These are phyloP conservation scores for Fusarium palustre DNA, from an alignment of 2,329 filamentous ascomycete genomes.

Conservation along the genomic window DNA sequence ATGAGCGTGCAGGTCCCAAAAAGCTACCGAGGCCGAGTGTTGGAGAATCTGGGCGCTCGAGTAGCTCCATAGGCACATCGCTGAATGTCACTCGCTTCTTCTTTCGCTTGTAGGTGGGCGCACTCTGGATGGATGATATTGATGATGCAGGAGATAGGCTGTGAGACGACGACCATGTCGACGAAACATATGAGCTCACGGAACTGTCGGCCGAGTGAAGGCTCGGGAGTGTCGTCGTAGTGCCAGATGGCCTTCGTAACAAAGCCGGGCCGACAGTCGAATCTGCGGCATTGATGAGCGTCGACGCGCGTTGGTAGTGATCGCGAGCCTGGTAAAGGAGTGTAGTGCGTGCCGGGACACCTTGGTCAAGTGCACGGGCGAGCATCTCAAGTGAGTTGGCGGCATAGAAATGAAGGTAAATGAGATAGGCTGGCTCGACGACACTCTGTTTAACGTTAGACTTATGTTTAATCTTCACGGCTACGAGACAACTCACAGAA, in stretches of 20 bases:
- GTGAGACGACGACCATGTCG: slow-evolving; percentile 40
- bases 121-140: slow-evolving; percentile 58
- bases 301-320: slow-evolving; percentile 63
- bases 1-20: slow-evolving; percentile 47
- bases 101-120: slow-evolving; percentile 48
- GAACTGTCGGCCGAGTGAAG: slow-evolving; percentile 61
- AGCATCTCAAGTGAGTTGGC: slow-evolving; percentile 70
- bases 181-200: slow-evolving; percentile 54
- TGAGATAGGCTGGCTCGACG: slow-evolving; percentile 65
- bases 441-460: slow-evolving; percentile 48
- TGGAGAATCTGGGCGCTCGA: slow-evolving; percentile 69
- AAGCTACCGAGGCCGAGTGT: slow-evolving; percentile 67
- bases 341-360: slow-evolving; percentile 59
- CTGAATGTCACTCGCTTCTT: slow-evolving; percentile 58
- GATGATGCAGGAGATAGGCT: slow-evolving; percentile 43
- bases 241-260: slow-evolving; percentile 55
- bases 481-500: slow-evolving; percentile 51
- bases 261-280: slow-evolving; percentile 55
- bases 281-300: slow-evolving; percentile 62
- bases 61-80: slow-evolving; percentile 55
- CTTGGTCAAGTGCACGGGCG: slow-evolving; percentile 60
- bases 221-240: slow-evolving; percentile 48
- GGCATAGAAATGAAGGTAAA: slow-evolving; percentile 72
- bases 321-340: slow-evolving; percentile 64
- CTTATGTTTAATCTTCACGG: neutral